These are phyloP conservation scores for Dendryphion nanum DNA, from an alignment of 2,329 filamentous ascomycete species.

Conservation along the genomic window DNA sequence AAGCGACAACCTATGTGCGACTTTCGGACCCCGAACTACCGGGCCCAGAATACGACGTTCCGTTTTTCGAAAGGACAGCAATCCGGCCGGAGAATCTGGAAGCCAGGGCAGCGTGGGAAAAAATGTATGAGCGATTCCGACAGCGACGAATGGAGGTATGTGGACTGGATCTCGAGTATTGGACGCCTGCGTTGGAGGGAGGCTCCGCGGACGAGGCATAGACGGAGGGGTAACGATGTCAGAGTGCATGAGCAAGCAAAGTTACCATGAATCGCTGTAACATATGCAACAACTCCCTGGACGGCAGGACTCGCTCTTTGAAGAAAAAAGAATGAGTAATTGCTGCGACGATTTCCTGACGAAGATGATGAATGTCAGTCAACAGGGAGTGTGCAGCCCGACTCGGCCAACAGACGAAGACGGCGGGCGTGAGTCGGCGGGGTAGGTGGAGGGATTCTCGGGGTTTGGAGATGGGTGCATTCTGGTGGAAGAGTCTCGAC, in stretches of 20 bases:
- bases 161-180: constrained; percentile 51
- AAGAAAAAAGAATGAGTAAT: too few relatives aligned
- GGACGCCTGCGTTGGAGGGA: constrained; percentile 24
- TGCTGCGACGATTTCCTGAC: too few relatives aligned
- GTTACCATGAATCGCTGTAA: too few relatives aligned
- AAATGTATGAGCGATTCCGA: constrained; percentile 50
- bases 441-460: neutral
- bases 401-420: too few relatives aligned
- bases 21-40: constrained; percentile 49
- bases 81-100: constrained; percentile 47
- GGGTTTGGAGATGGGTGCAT: neutral
- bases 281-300: too few relatives aligned
- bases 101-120: constrained; percentile 50
- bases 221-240: too few relatives aligned
- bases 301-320: too few relatives aligned
- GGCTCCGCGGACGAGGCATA: constrained; percentile 6
- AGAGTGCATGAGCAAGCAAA: too few relatives aligned
- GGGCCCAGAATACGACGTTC: constrained; percentile 52
- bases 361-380: too few relatives aligned
- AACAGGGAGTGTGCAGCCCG: too few relatives aligned
- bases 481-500: too few relatives aligned
- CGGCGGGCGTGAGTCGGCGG: neutral
- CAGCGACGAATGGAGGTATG: constrained; percentile 53
- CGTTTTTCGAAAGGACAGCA: constrained; percentile 40
- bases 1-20: constrained; percentile 46